Evolutionary conservation across 2,329 filamentous ascomycete species (phyloP).

Genomic region (Setomelanomma holmii): DNA sequence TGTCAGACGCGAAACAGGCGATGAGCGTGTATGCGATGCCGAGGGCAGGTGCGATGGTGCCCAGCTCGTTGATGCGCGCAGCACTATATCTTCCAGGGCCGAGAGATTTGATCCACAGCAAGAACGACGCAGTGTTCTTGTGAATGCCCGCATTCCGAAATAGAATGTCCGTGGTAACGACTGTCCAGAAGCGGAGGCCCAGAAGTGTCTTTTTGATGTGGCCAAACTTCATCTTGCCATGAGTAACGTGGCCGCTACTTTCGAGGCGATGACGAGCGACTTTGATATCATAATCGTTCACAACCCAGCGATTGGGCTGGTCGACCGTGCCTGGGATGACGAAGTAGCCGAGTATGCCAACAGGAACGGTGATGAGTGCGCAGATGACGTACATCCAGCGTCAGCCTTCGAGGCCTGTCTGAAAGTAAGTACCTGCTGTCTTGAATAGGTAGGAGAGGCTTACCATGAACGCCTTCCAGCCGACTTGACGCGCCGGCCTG

Average conservation of each 20-base stretch:
- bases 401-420: conserved; percentile 16
- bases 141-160: conserved; percentile 63
- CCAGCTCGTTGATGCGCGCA: conserved; percentile 58
- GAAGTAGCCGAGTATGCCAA: conserved; percentile 59
- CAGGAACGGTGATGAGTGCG: conserved; percentile 60
- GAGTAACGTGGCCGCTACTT: conserved; percentile 39
- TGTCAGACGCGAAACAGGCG: conserved; percentile 61
- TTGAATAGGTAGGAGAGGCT: neutral
- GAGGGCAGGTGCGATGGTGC: conserved; percentile 58
- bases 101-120: conserved; percentile 64
- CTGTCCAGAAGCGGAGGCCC: conserved; percentile 58
- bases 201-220: conserved; percentile 7
- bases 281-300: conserved; percentile 56
- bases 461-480: conserved; percentile 60
- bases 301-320: conserved; percentile 55
- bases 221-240: neutral
- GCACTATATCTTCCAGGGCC: conserved; percentile 49
- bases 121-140: conserved; percentile 55
- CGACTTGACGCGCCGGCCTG: conserved; percentile 51
- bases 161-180: conserved; percentile 59
- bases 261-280: conserved; percentile 55
- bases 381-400: conserved; percentile 39
- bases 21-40: conserved; percentile 63
- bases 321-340: conserved; percentile 59
- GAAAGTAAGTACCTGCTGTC: neutral